Conservation (phyloP, 1,284 basidiomycete genomes). For the Trichosporon inkin region DNA sequence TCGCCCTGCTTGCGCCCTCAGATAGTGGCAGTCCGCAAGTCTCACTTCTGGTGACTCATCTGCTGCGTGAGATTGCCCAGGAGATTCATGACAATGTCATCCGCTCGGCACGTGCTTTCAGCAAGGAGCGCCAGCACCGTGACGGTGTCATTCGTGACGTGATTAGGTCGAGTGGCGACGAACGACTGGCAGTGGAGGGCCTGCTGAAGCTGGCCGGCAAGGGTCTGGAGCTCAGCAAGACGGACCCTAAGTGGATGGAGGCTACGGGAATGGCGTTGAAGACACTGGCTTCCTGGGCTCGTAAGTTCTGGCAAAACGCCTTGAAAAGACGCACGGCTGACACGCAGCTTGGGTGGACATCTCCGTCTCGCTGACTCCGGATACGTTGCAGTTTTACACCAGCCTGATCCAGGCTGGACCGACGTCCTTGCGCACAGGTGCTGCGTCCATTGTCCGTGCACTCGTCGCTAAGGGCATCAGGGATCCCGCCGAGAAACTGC, state of each 20-base stretch:
- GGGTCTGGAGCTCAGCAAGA: conserved; percentile 58
- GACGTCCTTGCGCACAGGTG: conserved; percentile 70
- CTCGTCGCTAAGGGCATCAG: conserved; percentile 91
- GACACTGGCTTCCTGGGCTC: conserved; percentile 89
- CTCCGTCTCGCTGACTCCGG: conserved; percentile 86
- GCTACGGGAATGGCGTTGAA: conserved; percentile 82
- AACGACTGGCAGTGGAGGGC: conserved; percentile 77
- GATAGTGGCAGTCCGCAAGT: conserved; percentile 55
- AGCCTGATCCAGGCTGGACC: conserved; percentile 72
- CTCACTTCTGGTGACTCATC: conserved; percentile 73
- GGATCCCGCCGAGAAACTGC: conserved; percentile 82
- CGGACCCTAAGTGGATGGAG: conserved; percentile 62
- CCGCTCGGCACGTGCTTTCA: conserved; percentile 66
- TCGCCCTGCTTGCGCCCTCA: conserved; percentile 46
- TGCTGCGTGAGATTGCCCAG: conserved; percentile 83
- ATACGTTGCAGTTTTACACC: conserved; percentile 81
- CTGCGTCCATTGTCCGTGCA: conserved; percentile 71
- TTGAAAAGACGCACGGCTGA: conserved; percentile 16
- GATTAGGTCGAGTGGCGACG: conserved; percentile 79
- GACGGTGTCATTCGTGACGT: conserved; percentile 81
- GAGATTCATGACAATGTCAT: conserved; percentile 90
- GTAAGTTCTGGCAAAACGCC: conserved; percentile 56
- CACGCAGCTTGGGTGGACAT: conserved; percentile 93
- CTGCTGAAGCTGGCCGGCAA: conserved; percentile 79
- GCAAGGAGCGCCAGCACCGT: conserved; percentile 63